Evolutionary conservation across 768 basidiomycete genomes (phyloP), one percentile per base, ranked within the genome.

Genomic region (Boletus rex-veris): DNA sequence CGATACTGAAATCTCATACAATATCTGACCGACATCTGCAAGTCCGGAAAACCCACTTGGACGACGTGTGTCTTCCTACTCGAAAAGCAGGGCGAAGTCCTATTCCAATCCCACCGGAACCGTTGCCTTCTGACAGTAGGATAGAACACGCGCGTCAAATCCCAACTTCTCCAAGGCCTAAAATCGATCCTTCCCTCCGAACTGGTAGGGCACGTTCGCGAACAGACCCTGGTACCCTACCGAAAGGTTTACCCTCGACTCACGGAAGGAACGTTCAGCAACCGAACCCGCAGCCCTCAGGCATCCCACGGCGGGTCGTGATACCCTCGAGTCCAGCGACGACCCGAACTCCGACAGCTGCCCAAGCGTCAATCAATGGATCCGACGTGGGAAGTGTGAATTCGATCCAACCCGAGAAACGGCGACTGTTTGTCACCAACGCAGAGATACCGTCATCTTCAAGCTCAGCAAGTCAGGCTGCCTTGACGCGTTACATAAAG

Each of bases 401-500:
- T 16, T 35, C 55, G 24, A 42, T 19, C 11, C 58, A 44, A 28
- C 50, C 19, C n/a, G 65, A 66, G 21, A 69, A 67, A 46, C 73
- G 78, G 5, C 77, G 73, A 39, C 64, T 80, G 16, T 75, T 74
- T 11, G 75, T 80, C 24, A 71, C 76, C 7, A 80, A 79, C 52
- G 73, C 75, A 1, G 74, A 74, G 40, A 70, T 75, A 11, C 61
- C 73, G n/a, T 52, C 44, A 8, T 19, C 19, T 19, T 2, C 70
- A 18, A 70, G 76, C 44, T 77, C 76, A 4, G 78, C 75, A 26
- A 71, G 72, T 43, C 76, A 76, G 15, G 55, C 46, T 5, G 47
- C 50, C 7, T 41, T 55, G 37, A 37, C 28, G 33, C 59, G 59
- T 24, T 55, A 42, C 53, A 15, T 51, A 9, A 71, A 61, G 42